Conservation (phyloP, 371 early-diverging fungal genomes). For the Catenaria anguillulae region DNA sequence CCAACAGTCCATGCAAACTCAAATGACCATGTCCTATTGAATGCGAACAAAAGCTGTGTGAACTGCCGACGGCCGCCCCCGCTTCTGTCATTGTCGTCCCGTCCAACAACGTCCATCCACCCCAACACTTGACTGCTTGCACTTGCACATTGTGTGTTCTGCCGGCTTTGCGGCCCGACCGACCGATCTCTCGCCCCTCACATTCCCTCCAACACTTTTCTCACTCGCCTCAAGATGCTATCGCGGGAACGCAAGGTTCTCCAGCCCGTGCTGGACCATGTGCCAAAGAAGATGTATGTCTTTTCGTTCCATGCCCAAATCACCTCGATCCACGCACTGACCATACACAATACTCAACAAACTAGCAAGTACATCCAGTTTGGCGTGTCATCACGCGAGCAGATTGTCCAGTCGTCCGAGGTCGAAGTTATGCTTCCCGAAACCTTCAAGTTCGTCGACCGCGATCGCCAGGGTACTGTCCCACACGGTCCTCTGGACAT, state of each 20-base stretch:
- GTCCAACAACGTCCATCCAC: too few species aligned
- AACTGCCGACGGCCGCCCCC: too few species aligned
- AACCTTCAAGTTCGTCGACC: slow-evolving; percentile 83
- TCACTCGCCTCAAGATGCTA: too few species aligned
- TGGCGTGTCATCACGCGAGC: slow-evolving; percentile 78
- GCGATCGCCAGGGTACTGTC: slow-evolving; percentile 65
- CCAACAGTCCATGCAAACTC: too few species aligned
- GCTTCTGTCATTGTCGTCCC: too few species aligned
- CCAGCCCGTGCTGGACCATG: background rate
- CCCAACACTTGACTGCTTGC: too few species aligned
- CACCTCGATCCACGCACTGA: background rate
- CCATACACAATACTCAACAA: slow-evolving; percentile 10
- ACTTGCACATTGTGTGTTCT: too few species aligned
- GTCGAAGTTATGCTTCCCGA: slow-evolving; percentile 88
- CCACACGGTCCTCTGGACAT: slow-evolving; percentile 60
- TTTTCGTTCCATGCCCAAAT: background rate
- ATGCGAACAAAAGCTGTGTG: too few species aligned
- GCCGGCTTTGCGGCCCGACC: too few species aligned
- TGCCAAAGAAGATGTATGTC: background rate
- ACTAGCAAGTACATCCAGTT: slow-evolving; percentile 47
- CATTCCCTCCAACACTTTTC: too few species aligned
- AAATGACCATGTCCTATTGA: too few species aligned
- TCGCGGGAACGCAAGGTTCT: background rate
- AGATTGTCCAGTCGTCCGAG: slow-evolving; percentile 69
- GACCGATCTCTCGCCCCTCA: too few species aligned